Evolutionary conservation across 805 yeast species (phyloP), one percentile per base, ranked within the genome.

Genomic region (Nakazawaea ernobii): DNA sequence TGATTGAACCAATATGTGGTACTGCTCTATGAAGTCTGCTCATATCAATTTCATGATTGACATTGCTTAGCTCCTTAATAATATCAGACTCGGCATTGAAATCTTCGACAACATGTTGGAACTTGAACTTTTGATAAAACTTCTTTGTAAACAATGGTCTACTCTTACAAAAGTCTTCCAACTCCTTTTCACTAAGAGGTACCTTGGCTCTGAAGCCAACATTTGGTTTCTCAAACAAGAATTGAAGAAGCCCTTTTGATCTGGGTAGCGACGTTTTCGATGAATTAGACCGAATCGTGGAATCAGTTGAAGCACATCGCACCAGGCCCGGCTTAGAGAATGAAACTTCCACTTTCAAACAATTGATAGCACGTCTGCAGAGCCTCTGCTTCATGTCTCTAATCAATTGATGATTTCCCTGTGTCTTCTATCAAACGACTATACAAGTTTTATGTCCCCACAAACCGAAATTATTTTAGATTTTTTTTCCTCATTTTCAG

Each of bases 1-100:
- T 66, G 1, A 74, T 48, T 2, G 75, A 67, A 1, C 79, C 79
- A 4, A 52, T 24, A 6, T 9, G 30, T 6, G 60, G 58, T 10
- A 20, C 24, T 20, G 24, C 24, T 20, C 24, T 20, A 20, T 20
- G 5, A 20, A 20, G 5, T 20, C 24, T 20, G 38, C 14, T 35
- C 15, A 35, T 15, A 35, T 35, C 15, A 15, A 20, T 20, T 20
- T 20, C 24, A 20, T 20, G 24, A 20, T 20, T 20, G 24, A 20
- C 24, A 20, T 20, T 20, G 24, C 24, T 20, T 20, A 20, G 24
- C 24, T 20, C 24, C 5, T 20, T 20, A 5, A 20, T 20, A 20
- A 20, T 3, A 20, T 20, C 24, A 20, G 24, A 20, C 24, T 20
- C 24, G 24, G 5, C 24, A 20, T 20, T 20, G 24, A 20, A 20